Evolutionary conservation across 2,329 filamentous ascomycete genomes (phyloP).

Genomic region (Phaeomoniella chlamydospora): DNA sequence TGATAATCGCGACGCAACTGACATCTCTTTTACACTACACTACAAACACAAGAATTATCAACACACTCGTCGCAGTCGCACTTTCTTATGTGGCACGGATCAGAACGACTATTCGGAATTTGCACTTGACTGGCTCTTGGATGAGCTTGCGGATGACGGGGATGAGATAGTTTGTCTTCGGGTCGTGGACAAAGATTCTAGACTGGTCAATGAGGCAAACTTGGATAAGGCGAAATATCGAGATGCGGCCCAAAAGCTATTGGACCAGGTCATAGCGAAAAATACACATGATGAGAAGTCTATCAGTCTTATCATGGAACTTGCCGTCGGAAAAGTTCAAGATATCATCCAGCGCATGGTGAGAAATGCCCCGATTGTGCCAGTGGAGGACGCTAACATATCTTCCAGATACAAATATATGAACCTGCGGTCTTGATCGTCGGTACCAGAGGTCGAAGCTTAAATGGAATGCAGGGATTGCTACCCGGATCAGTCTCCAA

Average conservation of each 20-base stretch:
- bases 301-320: conserved; percentile 73
- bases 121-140: conserved; percentile 80
- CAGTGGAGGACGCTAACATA: background rate
- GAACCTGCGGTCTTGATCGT: conserved; percentile 85
- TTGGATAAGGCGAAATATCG: conserved; percentile 58
- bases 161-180: conserved; percentile 85
- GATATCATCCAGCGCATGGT: conserved; percentile 85
- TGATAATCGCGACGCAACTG: conserved; percentile 48
- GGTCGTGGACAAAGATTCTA: conserved; percentile 72
- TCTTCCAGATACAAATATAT: conserved; percentile 66
- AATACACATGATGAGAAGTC: conserved; percentile 66
- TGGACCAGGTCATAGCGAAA: conserved; percentile 64
- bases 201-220: conserved; percentile 45
- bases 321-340: conserved; percentile 78
- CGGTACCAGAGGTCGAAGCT: conserved; percentile 69
- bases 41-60: conserved; percentile 78
- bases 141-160: conserved; percentile 83
- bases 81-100: conserved; percentile 82
- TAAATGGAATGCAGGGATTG: conserved; percentile 74
- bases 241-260: conserved; percentile 57
- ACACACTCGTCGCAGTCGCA: conserved; percentile 64
- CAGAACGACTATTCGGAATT: conserved; percentile 87
- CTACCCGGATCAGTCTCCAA: conserved; percentile 85
- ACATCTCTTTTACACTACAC: conserved; percentile 69
- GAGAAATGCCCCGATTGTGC: conserved; percentile 15